phyloP scores from a whole-genome alignment of 768 basidiomycete genomes.

The Tylopilus subfusipes region DNA sequence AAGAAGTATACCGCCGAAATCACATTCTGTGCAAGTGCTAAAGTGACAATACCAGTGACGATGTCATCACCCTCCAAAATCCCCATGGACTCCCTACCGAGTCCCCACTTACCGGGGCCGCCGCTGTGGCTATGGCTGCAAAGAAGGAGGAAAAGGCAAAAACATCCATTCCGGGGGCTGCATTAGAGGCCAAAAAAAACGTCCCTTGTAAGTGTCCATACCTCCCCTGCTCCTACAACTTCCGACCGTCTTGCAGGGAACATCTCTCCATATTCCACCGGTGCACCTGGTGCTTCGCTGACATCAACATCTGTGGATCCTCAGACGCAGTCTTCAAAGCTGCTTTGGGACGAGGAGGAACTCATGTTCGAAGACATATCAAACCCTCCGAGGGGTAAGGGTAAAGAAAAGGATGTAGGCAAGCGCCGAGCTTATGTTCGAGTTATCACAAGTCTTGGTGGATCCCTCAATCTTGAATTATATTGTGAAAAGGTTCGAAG shows the following conservation, averaged over 20 bases:
- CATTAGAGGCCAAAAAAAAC: constrained; percentile 45
- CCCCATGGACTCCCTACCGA: constrained; percentile 71
- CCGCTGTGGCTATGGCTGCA: constrained; percentile 29
- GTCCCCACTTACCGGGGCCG: constrained; percentile 39
- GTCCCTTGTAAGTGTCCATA: constrained; percentile 57
- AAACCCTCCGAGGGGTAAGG: constrained; percentile 75
- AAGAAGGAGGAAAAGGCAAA: constrained; percentile 34
- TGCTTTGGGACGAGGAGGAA: constrained; percentile 99
- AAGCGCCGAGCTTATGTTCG: constrained; percentile 93
- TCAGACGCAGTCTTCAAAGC: constrained; percentile 58
- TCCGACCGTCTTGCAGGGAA: constrained; percentile 56
- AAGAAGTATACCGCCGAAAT: constrained; percentile 56
- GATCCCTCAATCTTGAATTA: constrained; percentile 77
- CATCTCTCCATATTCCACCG: constrained; percentile 86
- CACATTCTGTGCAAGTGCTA: background rate
- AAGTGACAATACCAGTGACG: constrained; percentile 47
- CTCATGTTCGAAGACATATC: constrained; percentile 96
- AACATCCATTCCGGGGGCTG: constrained; percentile 28
- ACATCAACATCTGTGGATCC: constrained; percentile 92
- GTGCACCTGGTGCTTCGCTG: constrained; percentile 86
- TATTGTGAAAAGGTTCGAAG: constrained; percentile 77
- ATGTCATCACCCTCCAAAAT: constrained; percentile 93
- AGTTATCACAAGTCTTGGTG: constrained; percentile 92
- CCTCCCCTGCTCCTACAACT: background rate
- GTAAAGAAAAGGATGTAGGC: constrained; percentile 90